Base-by-base conservation (phyloP, 208 protist genomes). In the Phytomonas sp. region DNA sequence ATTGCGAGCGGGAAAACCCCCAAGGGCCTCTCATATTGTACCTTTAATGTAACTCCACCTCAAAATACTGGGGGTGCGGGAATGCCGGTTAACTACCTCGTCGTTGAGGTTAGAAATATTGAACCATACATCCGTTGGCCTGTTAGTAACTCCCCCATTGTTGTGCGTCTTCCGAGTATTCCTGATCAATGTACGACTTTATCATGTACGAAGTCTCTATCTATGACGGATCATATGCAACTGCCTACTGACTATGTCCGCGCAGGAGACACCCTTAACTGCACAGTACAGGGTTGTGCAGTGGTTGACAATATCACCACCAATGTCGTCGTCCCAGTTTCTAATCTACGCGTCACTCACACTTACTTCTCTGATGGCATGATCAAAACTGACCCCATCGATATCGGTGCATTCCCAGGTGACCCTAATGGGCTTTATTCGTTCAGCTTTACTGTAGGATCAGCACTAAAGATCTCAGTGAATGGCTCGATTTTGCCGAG, bases 21-120 rank as follows among this genome's bases (percentile, higher is more conserved):
- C 13, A 59, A 17, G 6, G 77, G 68, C 40, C 62, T 79, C n/a
- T 73, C 80, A 26, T 68, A 53, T 37, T 96, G 87, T 70, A 56
- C 33, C 11, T 96, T 96, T 70, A 78, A 70, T 43, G 90, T 91
- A 7, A 77, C 82, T 13, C 80, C 87, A 20, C 83, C 85, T 1
- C 37, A 67, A 31, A 40, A 56, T 31, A 6, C 74, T 23, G 31
- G 64, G 0, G 70, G 66, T 7, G 33, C 36, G 28, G 32, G 46
- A 4, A 59, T 46, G 0, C 63, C 74, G 30, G 71, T 80, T 40
- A 92, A 92, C 67, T 89, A 81, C 80, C 63, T 92, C 29, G 71
- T 69, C 26, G 82, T 96, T 31, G 68, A 63, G 4, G 80, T 88
- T 17, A 46, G 46, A 0, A 78, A 81, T 2, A 65, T 32, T 8